These are phyloP conservation scores for Ophiostoma montium DNA, from an alignment of 2,329 filamentous ascomycete species.

Conservation along the genomic window DNA sequence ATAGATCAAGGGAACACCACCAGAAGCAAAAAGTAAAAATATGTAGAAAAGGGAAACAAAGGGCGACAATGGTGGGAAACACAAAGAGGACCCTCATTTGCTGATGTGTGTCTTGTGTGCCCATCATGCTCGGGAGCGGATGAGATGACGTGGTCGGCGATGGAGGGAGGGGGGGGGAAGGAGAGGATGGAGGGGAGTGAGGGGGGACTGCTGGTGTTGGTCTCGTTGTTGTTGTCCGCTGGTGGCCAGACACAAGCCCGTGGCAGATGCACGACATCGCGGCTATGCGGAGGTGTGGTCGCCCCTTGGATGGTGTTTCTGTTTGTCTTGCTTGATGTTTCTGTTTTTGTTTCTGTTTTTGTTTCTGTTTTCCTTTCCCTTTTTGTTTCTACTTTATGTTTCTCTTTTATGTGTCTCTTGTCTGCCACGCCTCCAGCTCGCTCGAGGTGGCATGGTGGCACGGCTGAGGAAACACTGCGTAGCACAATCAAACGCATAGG, in stretches of 20 bases:
- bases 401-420: too few species aligned
- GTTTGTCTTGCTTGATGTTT: background rate
- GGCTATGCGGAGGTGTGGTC: constrained; percentile 3
- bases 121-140: background rate
- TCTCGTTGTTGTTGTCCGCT: background rate
- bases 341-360: background rate
- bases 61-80: background rate
- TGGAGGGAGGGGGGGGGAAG: too few species aligned
- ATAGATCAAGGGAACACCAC: background rate
- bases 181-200: too few species aligned
- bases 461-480: background rate
- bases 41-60: background rate
- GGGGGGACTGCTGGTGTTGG: too few species aligned
- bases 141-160: constrained; percentile 5
- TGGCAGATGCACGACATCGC: constrained; percentile 6
- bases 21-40: background rate
- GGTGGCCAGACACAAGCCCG: background rate
- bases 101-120: background rate
- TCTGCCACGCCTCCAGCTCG: background rate
- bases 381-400: too few species aligned
- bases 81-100: background rate
- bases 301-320: background rate
- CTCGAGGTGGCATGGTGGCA: background rate
- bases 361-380: too few species aligned
- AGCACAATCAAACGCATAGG: too few species aligned